Conservation (phyloP, 2,329 filamentous ascomycete species). For the Fusarium anguioides region DNA sequence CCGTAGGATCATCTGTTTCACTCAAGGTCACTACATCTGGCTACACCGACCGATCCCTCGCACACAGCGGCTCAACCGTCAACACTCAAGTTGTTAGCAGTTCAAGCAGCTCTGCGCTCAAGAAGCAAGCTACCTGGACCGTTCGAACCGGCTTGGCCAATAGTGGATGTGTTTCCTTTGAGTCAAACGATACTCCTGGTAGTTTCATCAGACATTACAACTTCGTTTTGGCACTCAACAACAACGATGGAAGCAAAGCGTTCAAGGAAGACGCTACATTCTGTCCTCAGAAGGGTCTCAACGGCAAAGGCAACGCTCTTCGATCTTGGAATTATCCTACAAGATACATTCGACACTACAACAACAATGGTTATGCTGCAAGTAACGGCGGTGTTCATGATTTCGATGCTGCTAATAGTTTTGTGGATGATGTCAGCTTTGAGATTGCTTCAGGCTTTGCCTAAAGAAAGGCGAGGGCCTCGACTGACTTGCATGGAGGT, state of each 20-base stretch:
- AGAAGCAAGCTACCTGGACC: constrained; percentile 23
- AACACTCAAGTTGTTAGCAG: constrained; percentile 16
- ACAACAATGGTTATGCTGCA: constrained; percentile 1
- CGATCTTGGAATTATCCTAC: constrained; percentile 31
- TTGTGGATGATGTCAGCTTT: constrained; percentile 18
- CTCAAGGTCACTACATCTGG: constrained; percentile 15
- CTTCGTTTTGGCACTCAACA: not conserved
- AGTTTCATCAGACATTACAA: constrained; percentile 12
- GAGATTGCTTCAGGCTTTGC: not conserved
- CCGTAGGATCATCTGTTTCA: constrained; percentile 17
- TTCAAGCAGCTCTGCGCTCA: constrained; percentile 11
- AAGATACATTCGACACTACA: constrained; percentile 16
- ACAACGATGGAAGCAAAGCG: constrained; percentile 6
- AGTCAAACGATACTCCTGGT: constrained; percentile 20
- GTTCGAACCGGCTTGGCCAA: constrained; percentile 23
- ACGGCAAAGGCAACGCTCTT: not conserved
- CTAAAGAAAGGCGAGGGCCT: no score
- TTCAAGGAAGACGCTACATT: constrained; percentile 26
- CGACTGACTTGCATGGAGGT: no score
- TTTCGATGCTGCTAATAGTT: constrained; percentile 5
- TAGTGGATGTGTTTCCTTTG: constrained; percentile 19
- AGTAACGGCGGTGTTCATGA: constrained; percentile 20
- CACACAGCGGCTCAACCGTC: constrained; percentile 9
- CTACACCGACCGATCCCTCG: constrained; percentile 13
- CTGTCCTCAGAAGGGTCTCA: constrained; percentile 21